These are phyloP conservation scores for Aspergillus baeticus DNA, from an alignment of 495 filamentous ascomycete genomes.

Conservation along the genomic window DNA sequence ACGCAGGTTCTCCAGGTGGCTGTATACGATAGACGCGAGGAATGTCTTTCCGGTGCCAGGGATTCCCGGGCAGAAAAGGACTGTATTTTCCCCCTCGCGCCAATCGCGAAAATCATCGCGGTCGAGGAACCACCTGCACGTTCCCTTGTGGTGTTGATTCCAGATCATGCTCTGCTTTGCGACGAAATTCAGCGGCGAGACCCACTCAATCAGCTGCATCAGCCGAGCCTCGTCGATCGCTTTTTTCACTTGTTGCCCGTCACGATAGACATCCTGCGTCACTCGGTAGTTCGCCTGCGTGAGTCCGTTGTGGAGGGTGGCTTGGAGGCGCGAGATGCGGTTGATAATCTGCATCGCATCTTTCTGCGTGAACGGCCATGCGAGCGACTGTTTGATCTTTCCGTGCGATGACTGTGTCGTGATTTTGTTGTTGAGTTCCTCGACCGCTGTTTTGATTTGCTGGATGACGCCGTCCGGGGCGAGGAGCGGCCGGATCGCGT, in stretches of 20 bases:
- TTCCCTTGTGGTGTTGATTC: conserved; percentile 7
- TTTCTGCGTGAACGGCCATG: conserved; percentile 10
- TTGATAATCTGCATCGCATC: conserved; percentile 5
- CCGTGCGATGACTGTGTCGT: neutral
- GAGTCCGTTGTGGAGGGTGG: conserved; percentile 1
- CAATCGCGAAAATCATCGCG: conserved; percentile 1
- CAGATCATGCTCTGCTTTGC: conserved; percentile 13
- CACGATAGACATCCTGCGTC: conserved; percentile 6
- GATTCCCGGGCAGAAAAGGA: conserved; percentile 7
- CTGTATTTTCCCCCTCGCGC: conserved; percentile 2
- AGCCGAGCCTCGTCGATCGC: conserved; percentile 3
- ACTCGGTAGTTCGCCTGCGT: conserved; percentile 6
- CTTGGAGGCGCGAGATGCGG: conserved; percentile 2
- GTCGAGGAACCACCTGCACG: conserved; percentile 12
- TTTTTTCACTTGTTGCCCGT: conserved; percentile 2
- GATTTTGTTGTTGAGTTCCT: conserved; percentile 1
- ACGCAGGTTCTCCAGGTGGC: conserved; percentile 5
- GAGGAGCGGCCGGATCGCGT: conserved; percentile 1
- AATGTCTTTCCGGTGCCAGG: conserved; percentile 13
- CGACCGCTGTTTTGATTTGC: conserved; percentile 2
- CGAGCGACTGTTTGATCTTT: conserved; percentile 3
- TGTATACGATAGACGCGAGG: conserved; percentile 6
- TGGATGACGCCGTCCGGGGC: conserved; percentile 7
- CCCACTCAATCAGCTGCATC: conserved; percentile 11
- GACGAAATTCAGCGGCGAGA: conserved; percentile 11